Conservation (phyloP, 2,329 filamentous ascomycete species). For the Aspergillus latus region DNA sequence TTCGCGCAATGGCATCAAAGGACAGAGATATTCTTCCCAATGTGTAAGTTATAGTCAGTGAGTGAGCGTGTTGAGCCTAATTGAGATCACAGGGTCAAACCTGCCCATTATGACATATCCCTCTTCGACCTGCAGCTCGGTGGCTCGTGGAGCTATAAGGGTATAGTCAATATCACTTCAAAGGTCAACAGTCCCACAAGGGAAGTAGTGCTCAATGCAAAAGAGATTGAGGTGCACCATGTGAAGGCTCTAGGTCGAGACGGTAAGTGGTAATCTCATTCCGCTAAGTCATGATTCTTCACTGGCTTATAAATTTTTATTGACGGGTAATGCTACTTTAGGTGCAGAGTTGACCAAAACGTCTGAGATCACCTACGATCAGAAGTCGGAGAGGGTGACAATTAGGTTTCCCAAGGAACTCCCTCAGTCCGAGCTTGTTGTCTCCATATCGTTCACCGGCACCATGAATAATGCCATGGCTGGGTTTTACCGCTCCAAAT, state of each 20-base stretch:
- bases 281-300: neutral
- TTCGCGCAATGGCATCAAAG: constrained; percentile 43
- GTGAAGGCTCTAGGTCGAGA: constrained; percentile 45
- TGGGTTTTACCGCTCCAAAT: constrained; percentile 91
- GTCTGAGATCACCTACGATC: constrained; percentile 74
- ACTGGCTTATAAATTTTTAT: neutral
- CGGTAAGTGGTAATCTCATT: constrained; percentile 27
- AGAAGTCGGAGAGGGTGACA: constrained; percentile 77
- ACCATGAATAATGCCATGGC: constrained; percentile 88
- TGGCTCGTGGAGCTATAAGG: constrained; percentile 77
- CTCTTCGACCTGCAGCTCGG: constrained; percentile 74
- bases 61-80: constrained; percentile 8
- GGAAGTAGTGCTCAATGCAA: constrained; percentile 78
- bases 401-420: constrained; percentile 74
- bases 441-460: constrained; percentile 74
- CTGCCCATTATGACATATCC: constrained; percentile 80
- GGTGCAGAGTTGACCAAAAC: constrained; percentile 47
- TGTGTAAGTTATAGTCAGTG: constrained; percentile 33
- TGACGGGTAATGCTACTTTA: constrained; percentile 16
- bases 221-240: constrained; percentile 74
- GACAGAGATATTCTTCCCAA: constrained; percentile 50
- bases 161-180: constrained; percentile 76
- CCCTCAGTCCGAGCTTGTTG: constrained; percentile 64
- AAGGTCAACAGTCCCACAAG: constrained; percentile 70
- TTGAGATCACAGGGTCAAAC: constrained; percentile 63